Base-by-base conservation (phyloP, 1,284 basidiomycete genomes). In the Malassezia globosa region DNA sequence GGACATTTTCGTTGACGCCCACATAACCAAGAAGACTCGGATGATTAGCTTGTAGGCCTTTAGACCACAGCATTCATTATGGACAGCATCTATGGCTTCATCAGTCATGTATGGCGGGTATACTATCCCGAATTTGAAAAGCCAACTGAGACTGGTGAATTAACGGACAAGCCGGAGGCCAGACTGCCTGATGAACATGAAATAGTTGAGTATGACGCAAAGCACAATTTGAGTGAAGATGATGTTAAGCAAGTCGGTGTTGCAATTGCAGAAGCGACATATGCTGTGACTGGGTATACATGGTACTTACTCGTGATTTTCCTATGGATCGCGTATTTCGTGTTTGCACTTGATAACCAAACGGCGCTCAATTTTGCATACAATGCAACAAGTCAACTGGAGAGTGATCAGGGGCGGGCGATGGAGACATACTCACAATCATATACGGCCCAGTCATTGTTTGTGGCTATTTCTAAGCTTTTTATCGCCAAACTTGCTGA, bases 401-500 rank as follows among this genome's bases (percentile, higher is more conserved):
- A 23, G 18, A 21, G 35, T n/a, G 19, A 37, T n/a, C 10, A 14
- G n/a, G 21, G n/a, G 35, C 10, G 21, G 21, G 35, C 37, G 6
- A 21, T 23, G n/a, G 22, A 16, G 13, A 13, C 37, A 31, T 41
- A 37, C 21, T 29, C 41, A 13, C 22, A 26, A 4, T 26, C 41
- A 4, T 42, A 42, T 16, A 42, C 29, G 19, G 41, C 63, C 35
- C 66, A 71, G 48, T 49, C 52, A n/a, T 63, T 70, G 33, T 56
- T 71, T 35, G 60, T 67, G 39, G 69, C 65, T 25, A 63, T 72
- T 42, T 55, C 51, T 48, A 71, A 71, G 51, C 63, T 66, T 48
- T 59, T 66, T 34, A 57, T 71, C 48, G 67, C 60, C 19, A 69
- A 69, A 50, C n/a, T 71, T 11, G 54, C 66, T 19, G 68, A 71